Percentiles rank a stretch among this genome's conserved stretches.
Conservation (phyloP, 768 basidiomycete genomes). For the Rubroboletus pulcherrimus region DNA sequence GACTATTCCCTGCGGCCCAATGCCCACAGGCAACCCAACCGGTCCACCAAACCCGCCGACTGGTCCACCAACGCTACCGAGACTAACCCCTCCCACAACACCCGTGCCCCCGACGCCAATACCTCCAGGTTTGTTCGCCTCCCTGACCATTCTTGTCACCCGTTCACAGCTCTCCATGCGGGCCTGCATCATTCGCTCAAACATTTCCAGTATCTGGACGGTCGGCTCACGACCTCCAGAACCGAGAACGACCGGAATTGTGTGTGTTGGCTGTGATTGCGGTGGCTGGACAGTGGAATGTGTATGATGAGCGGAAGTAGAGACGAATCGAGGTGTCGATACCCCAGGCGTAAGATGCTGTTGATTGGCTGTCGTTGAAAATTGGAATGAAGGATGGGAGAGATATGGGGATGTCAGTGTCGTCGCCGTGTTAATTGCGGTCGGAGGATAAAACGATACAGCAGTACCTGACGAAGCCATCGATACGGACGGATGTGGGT, state of each 20-base stretch:
- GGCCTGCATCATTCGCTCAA: conserved; percentile 68
- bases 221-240: conserved; percentile 35
- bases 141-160: conserved; percentile 51
- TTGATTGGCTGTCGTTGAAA: conserved; percentile 14
- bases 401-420: conserved; percentile 33
- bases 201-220: conserved; percentile 60
- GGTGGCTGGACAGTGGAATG: conserved; percentile 6
- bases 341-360: conserved; percentile 10
- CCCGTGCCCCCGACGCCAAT: conserved; percentile 6
- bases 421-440: conserved; percentile 28
- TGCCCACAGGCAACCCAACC: conserved; percentile 19
- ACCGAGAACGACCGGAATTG: conserved; percentile 28
- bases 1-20: conserved; percentile 21
- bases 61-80: conserved; percentile 27
- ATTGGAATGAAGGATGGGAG: conserved; percentile 28
- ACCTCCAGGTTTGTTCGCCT: conserved; percentile 25
- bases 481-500: conserved; percentile 16
- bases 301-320: conserved; percentile 13
- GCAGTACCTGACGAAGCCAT: conserved; percentile 15
- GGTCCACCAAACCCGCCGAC: conserved; percentile 31
- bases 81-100: conserved; percentile 5
- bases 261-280: conserved; percentile 12
- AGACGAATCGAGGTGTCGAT: conserved; percentile 3
- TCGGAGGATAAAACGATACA: conserved; percentile 28
- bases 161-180: conserved; percentile 76